Conservation (phyloP, 1,284 basidiomycete species). For the Bjerkandera adusta region DNA sequence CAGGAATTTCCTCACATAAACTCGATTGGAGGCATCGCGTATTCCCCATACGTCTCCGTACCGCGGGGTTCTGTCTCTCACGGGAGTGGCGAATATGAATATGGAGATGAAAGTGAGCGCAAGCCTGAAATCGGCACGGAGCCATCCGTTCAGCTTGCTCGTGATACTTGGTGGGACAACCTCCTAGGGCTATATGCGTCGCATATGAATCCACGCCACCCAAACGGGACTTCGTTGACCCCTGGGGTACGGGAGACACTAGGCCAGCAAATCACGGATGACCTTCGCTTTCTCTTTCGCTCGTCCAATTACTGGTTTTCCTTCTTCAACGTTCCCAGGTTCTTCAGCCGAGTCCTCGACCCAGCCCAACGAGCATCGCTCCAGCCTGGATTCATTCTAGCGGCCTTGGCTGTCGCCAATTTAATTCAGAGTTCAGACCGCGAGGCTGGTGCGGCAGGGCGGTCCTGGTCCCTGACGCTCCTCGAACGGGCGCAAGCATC, state of each 20-base stretch:
- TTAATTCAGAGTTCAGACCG: slow-evolving; percentile 69
- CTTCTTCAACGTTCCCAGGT: slow-evolving; percentile 67
- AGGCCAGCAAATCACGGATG: slow-evolving; percentile 44
- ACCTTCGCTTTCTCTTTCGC: slow-evolving; percentile 64
- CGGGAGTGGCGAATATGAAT: slow-evolving; percentile 16
- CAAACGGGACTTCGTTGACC: slow-evolving; percentile 33
- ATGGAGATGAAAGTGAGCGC: slow-evolving; percentile 35
- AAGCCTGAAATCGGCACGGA: slow-evolving; percentile 38
- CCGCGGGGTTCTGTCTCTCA: neutral
- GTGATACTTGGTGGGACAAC: slow-evolving; percentile 78
- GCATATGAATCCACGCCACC: slow-evolving; percentile 26
- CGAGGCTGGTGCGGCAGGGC: slow-evolving; percentile 42
- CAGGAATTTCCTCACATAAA: neutral
- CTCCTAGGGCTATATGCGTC: slow-evolving; percentile 55
- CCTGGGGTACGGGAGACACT: slow-evolving; percentile 43
- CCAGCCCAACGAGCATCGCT: slow-evolving; percentile 49
- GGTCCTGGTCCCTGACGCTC: slow-evolving; percentile 54
- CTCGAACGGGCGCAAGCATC: slow-evolving; percentile 65
- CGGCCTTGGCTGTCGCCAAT: slow-evolving; percentile 63
- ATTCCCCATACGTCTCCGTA: slow-evolving; percentile 5
- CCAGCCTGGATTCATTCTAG: slow-evolving; percentile 65
- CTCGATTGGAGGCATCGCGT: neutral
- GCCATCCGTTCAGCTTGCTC: slow-evolving; percentile 62
- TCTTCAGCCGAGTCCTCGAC: slow-evolving; percentile 59
- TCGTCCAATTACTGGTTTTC: slow-evolving; percentile 70